Evolutionary conservation across 176 grass and related monocot species (phyloP), one percentile per base, ranked within the genome.

Genomic region (Microstegium vimineum): DNA sequence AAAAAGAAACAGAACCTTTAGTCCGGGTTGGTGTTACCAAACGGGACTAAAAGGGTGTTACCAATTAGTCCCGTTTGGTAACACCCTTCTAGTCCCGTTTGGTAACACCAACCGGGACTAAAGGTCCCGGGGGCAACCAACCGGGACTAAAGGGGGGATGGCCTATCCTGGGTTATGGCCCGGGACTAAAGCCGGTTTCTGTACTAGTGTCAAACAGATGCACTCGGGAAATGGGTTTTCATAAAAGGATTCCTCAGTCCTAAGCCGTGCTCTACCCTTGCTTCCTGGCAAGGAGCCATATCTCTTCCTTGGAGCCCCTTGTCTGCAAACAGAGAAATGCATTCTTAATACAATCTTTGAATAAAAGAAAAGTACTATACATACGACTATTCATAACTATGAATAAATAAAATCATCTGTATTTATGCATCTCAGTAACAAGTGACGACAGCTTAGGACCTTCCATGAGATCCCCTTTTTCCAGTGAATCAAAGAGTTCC

Each of bases 201-300:
- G n/a, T n/a, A n/a, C n/a, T n/a, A n/a, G n/a, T n/a, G 76, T 84
- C 40, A 74, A 70, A 82, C 93, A 98, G 54, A 98, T 98, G 73
- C 96, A 95, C 86, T 98, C 96, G 25, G 93, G 89, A 69, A 98
- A 67, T 73, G 96, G 93, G 37, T 93, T 98, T 82, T 93, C 96
- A 71, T 95, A 93, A 73, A 98, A 98, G 27, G 89, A 95, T 85
- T 95, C 91, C 80, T 98, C 96, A 0, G 93, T 95, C 88, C 96
- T 86, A 63, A 93, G 89, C 32, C 90, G 88, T 78, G 79, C 87
- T 56, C 87, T 94, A 28, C 93, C 93, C 85, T 98, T 98, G 71
- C 89, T 98, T 81, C 93, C 93, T 9, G 87, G 89, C 45, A 91
- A 81, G 70, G 91, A 93, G 7, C 87, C 81, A 65, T 93, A 93